Evolutionary conservation across 1,284 basidiomycete genomes (phyloP), one percentile per base, ranked within the genome.

Genomic region (Puccinia horiana): DNA sequence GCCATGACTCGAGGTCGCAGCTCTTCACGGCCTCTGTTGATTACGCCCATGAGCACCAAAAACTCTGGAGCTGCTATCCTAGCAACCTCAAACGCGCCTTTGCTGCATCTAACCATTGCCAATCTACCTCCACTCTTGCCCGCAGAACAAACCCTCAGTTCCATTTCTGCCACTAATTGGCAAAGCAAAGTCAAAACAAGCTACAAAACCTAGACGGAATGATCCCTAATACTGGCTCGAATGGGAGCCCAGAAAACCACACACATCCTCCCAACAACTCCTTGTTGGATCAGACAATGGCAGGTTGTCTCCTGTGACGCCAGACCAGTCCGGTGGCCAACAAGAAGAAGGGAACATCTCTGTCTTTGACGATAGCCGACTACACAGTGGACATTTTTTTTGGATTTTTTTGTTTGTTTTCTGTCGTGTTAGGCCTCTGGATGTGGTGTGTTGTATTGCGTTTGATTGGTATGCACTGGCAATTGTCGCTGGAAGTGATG

Each of bases 401-500:
- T 11, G 26, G 2, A 18, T 26, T 32, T 40, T 20, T 47, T 12
- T n/a, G n/a, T n/a, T n/a, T n/a, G n/a, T n/a, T n/a, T n/a, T n/a
- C n/a, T 47, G 14, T 29, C 11, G 3, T 49, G 29, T 18, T 63
- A 96, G 94, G 87, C 96, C 99, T 87, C 89, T 98, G 84, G 96
- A 98, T 87, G 92, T 94, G 35, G 95, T 98, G 49, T 91, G 95
- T 73, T 92, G 94, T 14, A 89, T 98, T 35, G 92, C 93, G 0
- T 96, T 97, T 89, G 93, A 95, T 86, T 93, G 92, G 0, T 92
- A 89, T 44, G 93, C 94, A 84, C 88, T 94, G 73, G 91, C 92
- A 83, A 88, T 98, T 65, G 94, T 94, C 14, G 94, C 94, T 61
- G 96, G 93, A 54, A 94, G 94, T 56, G 96, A 98, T 87, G 97